phyloP scores from a whole-genome alignment of 306 rosid genomes.

The Medicago truncatula region MtrunA17r5.0-ANR NC_053044.1:38272001-38272500 shows the following conservation, averaged over 20 bases:
- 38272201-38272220: background rate
- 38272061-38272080: too few relatives aligned
- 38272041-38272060: background rate
- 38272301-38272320: background rate
- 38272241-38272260: conserved; percentile 6
- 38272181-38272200: background rate
- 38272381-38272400: background rate
- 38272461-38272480: background rate
- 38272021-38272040: conserved; percentile 5
- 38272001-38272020: background rate
- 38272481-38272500: background rate
- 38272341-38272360: background rate
- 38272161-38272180: conserved; percentile 15
- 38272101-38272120: too few relatives aligned
- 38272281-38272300: background rate
- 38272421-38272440: background rate
- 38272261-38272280: background rate
- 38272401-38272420: background rate
- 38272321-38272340: background rate
- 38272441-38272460: background rate
- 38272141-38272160: too few relatives aligned
- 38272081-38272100: too few relatives aligned
- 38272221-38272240: background rate
- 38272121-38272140: too few relatives aligned
- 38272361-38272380: background rate